These are phyloP conservation scores for Acer yangbiense DNA, from an alignment of 345 rosid species.

Conservation along the genomic window DNA sequence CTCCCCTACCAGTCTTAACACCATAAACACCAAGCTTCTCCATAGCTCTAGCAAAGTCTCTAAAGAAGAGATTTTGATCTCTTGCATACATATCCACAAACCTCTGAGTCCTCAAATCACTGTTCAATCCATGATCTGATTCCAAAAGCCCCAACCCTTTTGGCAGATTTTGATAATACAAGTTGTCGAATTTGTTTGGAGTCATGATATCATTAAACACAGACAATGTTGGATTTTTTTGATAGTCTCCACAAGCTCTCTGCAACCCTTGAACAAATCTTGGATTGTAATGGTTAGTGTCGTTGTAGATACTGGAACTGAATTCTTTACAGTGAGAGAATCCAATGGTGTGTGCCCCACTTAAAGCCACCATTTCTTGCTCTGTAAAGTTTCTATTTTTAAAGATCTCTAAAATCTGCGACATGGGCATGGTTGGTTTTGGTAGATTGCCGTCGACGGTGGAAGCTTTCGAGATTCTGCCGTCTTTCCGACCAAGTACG, in stretches of 20 bases:
- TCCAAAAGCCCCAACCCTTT: slow-evolving; percentile 77
- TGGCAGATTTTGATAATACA: slow-evolving; percentile 72
- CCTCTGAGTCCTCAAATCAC: slow-evolving; percentile 58
- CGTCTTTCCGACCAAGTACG: slow-evolving; percentile 72
- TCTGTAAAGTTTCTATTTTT: slow-evolving; percentile 55
- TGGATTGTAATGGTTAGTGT: slow-evolving; percentile 57
- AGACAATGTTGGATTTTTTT: slow-evolving; percentile 64
- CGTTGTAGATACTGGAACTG: slow-evolving; percentile 36
- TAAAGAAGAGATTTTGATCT: slow-evolving; percentile 63
- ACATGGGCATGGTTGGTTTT: slow-evolving; percentile 57
- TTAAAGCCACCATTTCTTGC: slow-evolving; percentile 85
- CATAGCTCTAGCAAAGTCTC: slow-evolving; percentile 76
- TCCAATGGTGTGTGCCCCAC: slow-evolving; percentile 92
- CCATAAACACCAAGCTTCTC: slow-evolving; percentile 78
- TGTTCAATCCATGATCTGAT: slow-evolving; percentile 70
- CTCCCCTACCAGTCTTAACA: slow-evolving; percentile 73
- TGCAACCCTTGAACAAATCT: slow-evolving; percentile 67
- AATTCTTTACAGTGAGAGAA: slow-evolving; percentile 95
- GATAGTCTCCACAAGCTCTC: slow-evolving; percentile 63
- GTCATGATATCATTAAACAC: slow-evolving; percentile 93
- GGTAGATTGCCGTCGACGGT: slow-evolving; percentile 60
- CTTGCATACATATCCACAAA: slow-evolving; percentile 73
- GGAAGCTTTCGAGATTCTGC: slow-evolving; percentile 50
- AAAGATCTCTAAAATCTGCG: slow-evolving; percentile 53
- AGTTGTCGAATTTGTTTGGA: slow-evolving; percentile 87